Percentiles rank a stretch among this genome's conserved stretches.
Evolutionary conservation across 306 rosid species (phyloP).

Genomic region (Aeschynomene evenia): DNA sequence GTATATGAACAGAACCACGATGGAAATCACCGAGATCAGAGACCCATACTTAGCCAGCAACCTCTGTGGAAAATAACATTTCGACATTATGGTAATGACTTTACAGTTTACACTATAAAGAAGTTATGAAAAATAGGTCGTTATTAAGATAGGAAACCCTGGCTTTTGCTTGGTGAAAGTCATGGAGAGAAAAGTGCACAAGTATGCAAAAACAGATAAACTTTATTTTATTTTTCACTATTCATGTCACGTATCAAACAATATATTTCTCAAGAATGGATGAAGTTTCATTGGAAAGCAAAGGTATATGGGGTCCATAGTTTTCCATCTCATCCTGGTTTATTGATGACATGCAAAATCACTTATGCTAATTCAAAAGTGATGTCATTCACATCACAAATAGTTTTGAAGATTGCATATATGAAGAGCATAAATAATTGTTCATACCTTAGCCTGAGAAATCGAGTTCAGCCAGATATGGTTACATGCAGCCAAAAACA

Average conservation of each 20-base stretch:
- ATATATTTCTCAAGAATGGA: constrained; percentile 9
- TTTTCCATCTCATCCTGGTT: background rate
- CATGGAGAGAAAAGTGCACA: background rate
- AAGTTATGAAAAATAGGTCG: background rate
- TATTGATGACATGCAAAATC: constrained; percentile 20
- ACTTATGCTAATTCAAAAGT: background rate
- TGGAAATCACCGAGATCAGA: constrained; percentile 75
- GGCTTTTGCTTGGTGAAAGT: constrained; percentile 1
- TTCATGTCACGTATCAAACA: background rate
- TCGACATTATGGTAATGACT: constrained; percentile 8
- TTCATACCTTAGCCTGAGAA: constrained; percentile 82
- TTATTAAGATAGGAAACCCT: background rate
- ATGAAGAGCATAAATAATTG: constrained; percentile 1
- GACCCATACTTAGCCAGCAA: constrained; percentile 87
- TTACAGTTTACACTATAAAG: background rate
- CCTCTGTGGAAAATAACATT: constrained; percentile 56
- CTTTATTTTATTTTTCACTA: background rate
- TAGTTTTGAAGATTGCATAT: constrained; percentile 11
- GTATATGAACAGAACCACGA: constrained; percentile 66
- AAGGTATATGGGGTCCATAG: constrained; percentile 16
- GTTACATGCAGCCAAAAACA: constrained; percentile 49
- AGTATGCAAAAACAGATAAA: background rate
- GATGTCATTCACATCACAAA: constrained; percentile 10
- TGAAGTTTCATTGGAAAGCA: constrained; percentile 9
- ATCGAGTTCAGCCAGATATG: constrained; percentile 28